Base-by-base conservation (phyloP, 2,329 filamentous ascomycete species). In the Amauroascus niger region DNA sequence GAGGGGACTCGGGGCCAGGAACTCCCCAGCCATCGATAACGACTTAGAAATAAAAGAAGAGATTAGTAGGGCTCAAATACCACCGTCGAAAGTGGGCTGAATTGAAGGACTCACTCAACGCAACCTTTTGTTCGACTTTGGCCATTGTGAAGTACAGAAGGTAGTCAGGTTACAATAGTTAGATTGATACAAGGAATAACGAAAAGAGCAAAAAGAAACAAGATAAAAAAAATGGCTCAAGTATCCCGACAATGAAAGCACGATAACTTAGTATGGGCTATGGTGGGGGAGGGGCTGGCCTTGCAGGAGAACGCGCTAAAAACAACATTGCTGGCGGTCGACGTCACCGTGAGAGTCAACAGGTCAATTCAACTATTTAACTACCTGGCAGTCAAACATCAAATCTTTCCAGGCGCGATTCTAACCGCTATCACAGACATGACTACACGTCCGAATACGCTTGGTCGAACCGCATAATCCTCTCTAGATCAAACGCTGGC, bases 1-100 rank as follows among this genome's bases (percentile, higher is more conserved):
- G 86, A 65, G 86, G 87, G 54, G 89, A 94, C 55, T 83, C 75
- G 61, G 85, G 84, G 59, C 82, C 82, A 64, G 90, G 81, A 65
- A 97, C 82, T 68, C 93, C 93, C 93, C 93, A 98, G 67, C 93
- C 93, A 76, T 98, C 93, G 78, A 98, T 98, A 74, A 97, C 93
- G 80, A 98, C 86, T 89, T 68, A 69, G 49, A 69, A 71, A 61
- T 73, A 73, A 62, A 77, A 67, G 49, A 44, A 49, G 8, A 28
- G 26, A 51, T 66, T 56, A 66, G 58, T 52, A 18, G 18, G 22
- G 22, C 3, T 46, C 44, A 13, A 8, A 16, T 9, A 35, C 20
- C 30, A 20, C 11, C 14, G 8, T 20, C 2, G 7, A 37, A 14
- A 30, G 43, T 54, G 55, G 63, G 55, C 32, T 53, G 60, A 55